Evolutionary conservation across 352 stramenopile species (phyloP).

Genomic region (Phytopythium vexans): DNA sequence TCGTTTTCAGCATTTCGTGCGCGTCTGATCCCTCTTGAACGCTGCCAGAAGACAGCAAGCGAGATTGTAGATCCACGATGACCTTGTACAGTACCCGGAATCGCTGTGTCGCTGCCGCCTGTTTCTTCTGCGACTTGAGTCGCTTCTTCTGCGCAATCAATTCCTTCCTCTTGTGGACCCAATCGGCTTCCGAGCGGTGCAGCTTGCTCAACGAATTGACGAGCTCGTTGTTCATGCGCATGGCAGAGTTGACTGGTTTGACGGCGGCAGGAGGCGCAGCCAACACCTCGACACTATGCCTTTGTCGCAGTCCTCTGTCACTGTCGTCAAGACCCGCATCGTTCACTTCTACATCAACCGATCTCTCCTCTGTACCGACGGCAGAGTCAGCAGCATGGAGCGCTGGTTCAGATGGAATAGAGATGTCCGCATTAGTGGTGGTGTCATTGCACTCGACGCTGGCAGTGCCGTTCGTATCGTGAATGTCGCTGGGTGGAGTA

Average conservation of each 20-base stretch:
- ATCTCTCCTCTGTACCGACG: too few species aligned
- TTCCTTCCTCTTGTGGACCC: conserved; percentile 3
- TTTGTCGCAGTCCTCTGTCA: too few species aligned
- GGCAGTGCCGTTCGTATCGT: too few species aligned
- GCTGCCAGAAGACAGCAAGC: not conserved
- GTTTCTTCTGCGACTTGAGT: not conserved
- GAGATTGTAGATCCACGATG: conserved; percentile 1
- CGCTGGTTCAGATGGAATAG: not conserved
- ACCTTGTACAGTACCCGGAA: not conserved
- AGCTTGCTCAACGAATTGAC: not conserved
- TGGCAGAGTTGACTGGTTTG: not conserved
- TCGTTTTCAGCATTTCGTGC: conserved; percentile 1
- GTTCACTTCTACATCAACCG: too few species aligned
- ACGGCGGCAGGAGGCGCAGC: too few species aligned
- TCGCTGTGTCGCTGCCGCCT: not conserved
- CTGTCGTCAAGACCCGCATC: too few species aligned
- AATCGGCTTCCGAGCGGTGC: conserved; percentile 1
- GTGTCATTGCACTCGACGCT: not conserved
- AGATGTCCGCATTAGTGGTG: not conserved
- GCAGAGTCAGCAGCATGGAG: too few species aligned
- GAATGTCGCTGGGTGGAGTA: too few species aligned
- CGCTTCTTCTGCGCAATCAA: conserved; percentile 3
- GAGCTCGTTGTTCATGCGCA: conserved; percentile 6
- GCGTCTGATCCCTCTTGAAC: not conserved
- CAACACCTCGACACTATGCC: too few species aligned